phyloP scores from a whole-genome alignment of 495 filamentous ascomycete genomes.

The Chaetomium tenue region DNA sequence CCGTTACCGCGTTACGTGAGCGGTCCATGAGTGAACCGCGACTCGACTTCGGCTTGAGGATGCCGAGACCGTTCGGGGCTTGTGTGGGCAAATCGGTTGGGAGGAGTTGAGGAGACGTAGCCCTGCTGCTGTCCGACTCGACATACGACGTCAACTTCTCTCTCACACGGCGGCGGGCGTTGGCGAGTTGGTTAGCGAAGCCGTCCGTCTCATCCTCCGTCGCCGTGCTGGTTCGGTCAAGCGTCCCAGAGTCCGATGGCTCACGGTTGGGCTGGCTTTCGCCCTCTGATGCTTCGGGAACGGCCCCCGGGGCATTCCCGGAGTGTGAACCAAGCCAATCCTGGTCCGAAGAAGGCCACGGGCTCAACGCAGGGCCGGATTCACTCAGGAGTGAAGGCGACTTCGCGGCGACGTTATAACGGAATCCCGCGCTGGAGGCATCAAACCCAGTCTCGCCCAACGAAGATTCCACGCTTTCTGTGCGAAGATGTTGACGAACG shows the following conservation, averaged over 20 bases:
- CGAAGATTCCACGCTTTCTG: constrained; percentile 77
- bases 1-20: constrained; percentile 33
- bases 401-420: constrained; percentile 38
- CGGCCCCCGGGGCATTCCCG: constrained; percentile 29
- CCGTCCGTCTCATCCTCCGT: constrained; percentile 64
- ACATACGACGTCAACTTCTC: constrained; percentile 75
- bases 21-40: constrained; percentile 57
- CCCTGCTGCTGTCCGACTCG: constrained; percentile 58
- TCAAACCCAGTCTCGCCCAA: constrained; percentile 53
- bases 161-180: constrained; percentile 71
- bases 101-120: constrained; percentile 54
- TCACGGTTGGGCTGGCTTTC: constrained; percentile 24
- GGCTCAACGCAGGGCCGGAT: constrained; percentile 45
- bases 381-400: constrained; percentile 29
- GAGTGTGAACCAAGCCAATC: constrained; percentile 46
- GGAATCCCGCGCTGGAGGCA: constrained; percentile 37
- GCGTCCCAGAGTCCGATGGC: constrained; percentile 29
- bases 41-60: constrained; percentile 66
- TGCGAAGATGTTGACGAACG: constrained; percentile 81
- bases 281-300: constrained; percentile 22
- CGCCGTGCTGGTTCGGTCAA: constrained; percentile 35
- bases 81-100: constrained; percentile 43
- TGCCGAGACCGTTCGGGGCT: constrained; percentile 59
- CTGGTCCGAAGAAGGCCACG: constrained; percentile 53
- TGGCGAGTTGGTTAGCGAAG: constrained; percentile 76